Evolutionary conservation across 495 filamentous ascomycete genomes (phyloP).

Genomic region (Hypomontagnella monticulosa): DNA sequence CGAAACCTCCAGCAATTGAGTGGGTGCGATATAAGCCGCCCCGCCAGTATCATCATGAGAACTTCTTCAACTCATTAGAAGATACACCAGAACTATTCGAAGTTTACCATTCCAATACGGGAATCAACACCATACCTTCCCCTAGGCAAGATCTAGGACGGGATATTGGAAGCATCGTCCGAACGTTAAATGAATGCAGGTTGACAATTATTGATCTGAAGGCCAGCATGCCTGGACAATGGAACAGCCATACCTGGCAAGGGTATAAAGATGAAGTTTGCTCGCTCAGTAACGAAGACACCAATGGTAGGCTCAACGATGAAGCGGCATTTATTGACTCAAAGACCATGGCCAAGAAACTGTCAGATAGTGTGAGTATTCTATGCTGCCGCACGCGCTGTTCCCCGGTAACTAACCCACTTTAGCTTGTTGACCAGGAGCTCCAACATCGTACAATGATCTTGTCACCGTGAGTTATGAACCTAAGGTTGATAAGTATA

Average conservation of each 20-base stretch:
- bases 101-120: background rate
- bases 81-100: slow-evolving; percentile 17
- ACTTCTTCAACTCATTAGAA: slow-evolving; percentile 21
- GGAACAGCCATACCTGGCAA: slow-evolving; percentile 1
- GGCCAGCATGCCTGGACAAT: slow-evolving; percentile 1
- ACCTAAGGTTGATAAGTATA: background rate
- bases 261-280: background rate
- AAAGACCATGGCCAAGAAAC: background rate
- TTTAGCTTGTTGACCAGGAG: slow-evolving; percentile 19
- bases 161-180: background rate
- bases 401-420: background rate
- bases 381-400: background rate
- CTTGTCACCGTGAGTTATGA: slow-evolving; percentile 3
- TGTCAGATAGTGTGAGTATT: slow-evolving; percentile 13
- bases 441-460: slow-evolving; percentile 11
- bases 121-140: background rate
- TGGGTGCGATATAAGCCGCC: slow-evolving; percentile 15
- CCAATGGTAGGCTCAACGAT: background rate
- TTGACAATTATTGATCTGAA: slow-evolving; percentile 9
- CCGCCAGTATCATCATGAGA: slow-evolving; percentile 19
- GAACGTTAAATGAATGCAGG: background rate
- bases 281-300: background rate
- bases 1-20: background rate
- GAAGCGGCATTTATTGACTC: background rate
- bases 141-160: background rate